phyloP scores from a whole-genome alignment of 768 basidiomycete genomes.

The Phanerochaete carnosa region DNA sequence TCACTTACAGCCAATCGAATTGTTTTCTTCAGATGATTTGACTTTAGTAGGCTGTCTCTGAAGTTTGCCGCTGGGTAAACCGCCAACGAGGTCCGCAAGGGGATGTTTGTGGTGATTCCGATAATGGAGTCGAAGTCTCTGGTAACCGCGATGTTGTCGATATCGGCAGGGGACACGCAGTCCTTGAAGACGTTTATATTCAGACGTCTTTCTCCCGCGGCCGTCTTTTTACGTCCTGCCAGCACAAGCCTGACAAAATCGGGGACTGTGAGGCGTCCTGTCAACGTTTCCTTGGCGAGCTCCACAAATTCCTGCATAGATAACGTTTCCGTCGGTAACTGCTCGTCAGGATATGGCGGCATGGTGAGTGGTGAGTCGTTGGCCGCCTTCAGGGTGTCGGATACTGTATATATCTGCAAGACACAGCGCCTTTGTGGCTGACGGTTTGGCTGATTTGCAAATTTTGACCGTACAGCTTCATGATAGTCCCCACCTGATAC shows the following conservation, averaged over 20 bases:
- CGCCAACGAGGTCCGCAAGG: not conserved
- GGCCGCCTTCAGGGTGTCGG: no score
- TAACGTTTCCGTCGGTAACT: not conserved
- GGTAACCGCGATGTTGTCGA: not conserved
- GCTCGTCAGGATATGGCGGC: not conserved
- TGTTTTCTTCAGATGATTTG: not conserved
- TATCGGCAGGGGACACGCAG: not conserved
- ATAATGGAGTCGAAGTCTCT: slow-evolving; percentile 1
- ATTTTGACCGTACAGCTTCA: no score
- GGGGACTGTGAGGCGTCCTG: not conserved
- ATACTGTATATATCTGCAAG: no score
- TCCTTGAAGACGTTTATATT: not conserved
- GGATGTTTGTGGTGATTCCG: not conserved
- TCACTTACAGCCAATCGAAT: not conserved
- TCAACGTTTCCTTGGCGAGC: not conserved
- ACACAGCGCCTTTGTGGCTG: no score
- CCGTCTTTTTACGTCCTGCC: not conserved
- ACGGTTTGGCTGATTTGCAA: no score
- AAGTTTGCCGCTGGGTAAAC: not conserved
- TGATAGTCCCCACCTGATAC: no score
- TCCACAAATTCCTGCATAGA: not conserved
- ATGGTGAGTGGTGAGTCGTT: not conserved
- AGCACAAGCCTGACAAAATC: not conserved
- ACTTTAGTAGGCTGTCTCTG: not conserved
- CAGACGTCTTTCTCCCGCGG: not conserved